Evolutionary conservation across 2,329 filamentous ascomycete species (phyloP).

Genomic region (Dactylellina leptospora): DNA sequence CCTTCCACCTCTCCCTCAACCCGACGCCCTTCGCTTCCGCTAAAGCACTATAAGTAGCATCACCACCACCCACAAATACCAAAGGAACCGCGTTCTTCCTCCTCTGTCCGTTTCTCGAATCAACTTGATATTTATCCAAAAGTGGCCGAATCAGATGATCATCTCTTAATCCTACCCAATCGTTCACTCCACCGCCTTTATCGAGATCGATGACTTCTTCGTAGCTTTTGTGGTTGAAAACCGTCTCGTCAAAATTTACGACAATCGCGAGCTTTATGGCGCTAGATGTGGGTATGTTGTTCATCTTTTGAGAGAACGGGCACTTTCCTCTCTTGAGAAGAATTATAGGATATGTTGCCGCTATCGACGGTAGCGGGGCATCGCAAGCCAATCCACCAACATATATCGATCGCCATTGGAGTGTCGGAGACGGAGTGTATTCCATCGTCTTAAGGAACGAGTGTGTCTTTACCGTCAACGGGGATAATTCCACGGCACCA

Average conservation of each 20-base stretch:
- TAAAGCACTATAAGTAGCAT: conserved; percentile 31
- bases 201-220: conserved; percentile 33
- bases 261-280: conserved; percentile 48
- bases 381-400: conserved; percentile 40
- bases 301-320: conserved; percentile 47
- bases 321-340: conserved; percentile 48
- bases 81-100: conserved; percentile 40
- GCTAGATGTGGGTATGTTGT: conserved; percentile 40
- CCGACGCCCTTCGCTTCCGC: conserved; percentile 44
- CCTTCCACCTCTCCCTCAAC: conserved; percentile 46
- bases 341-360: conserved; percentile 40
- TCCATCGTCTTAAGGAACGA: conserved; percentile 24
- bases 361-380: conserved; percentile 34
- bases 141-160: conserved; percentile 41
- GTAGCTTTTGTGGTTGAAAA: conserved; percentile 14
- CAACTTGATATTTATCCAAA: conserved; percentile 47
- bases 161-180: conserved; percentile 43
- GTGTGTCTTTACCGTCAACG: conserved; percentile 25
- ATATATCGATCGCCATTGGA: conserved; percentile 38
- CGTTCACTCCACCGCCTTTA: conserved; percentile 41
- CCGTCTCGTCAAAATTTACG: conserved; percentile 36
- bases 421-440: conserved; percentile 33
- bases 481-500: conserved; percentile 32
- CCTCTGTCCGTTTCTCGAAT: conserved; percentile 46
- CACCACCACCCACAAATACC: conserved; percentile 44